Evolutionary conservation across 306 rosid species (phyloP).

Genomic region (Castanea crenata): DNA sequence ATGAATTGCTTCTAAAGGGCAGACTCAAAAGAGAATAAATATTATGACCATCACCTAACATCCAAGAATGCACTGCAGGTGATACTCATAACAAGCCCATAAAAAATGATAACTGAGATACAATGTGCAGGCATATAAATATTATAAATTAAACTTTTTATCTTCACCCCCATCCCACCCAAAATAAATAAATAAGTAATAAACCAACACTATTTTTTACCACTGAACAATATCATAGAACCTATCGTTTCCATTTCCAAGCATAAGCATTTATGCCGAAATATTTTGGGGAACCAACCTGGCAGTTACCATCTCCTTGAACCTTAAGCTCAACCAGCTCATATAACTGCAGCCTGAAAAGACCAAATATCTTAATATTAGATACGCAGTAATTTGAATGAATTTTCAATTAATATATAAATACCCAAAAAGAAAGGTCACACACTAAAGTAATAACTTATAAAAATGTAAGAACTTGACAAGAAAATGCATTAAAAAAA

Average conservation of each 20-base stretch:
- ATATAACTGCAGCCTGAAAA: constrained; percentile 75
- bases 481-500: background rate
- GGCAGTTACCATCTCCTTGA: constrained; percentile 96
- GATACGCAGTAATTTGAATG: constrained; percentile 1
- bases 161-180: background rate
- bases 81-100: background rate
- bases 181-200: background rate
- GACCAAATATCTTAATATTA: constrained; percentile 28
- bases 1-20: background rate
- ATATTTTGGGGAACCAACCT: constrained; percentile 51
- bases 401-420: background rate
- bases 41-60: background rate
- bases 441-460: background rate
- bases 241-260: constrained; percentile 9
- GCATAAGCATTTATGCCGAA: background rate
- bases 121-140: background rate
- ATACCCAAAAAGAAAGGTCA: background rate
- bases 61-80: background rate
- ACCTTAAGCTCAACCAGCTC: constrained; percentile 82
- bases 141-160: background rate
- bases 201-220: background rate
- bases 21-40: background rate
- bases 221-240: background rate
- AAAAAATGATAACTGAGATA: background rate
- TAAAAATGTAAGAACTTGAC: background rate